Evolutionary conservation across 2,329 filamentous ascomycete species (phyloP), one percentile per base, ranked within the genome.

Genomic region (Epicoccum nigrum): DNA sequence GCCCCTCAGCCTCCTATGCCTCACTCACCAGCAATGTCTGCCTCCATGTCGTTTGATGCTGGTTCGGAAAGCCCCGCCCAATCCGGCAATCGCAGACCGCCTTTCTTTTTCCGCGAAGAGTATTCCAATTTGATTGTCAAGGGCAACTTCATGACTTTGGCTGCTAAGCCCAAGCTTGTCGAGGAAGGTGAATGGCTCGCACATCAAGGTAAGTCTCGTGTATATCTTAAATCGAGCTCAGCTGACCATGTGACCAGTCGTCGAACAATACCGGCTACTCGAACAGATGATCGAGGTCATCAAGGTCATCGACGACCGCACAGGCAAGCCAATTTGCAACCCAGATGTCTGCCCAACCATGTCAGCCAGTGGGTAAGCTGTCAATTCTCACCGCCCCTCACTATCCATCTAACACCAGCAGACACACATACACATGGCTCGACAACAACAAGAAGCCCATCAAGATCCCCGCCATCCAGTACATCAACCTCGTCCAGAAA

Each of bases 71-170:
- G 68, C 51, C 66, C 68, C 56, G 61, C 69, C 51, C 61, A 62
- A n/a, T 60, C 68, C 54, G 56, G 86, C 67, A 84, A 87, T 62
- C 78, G 89, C 53, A 87, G 87, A 52, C 81, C 84, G 32, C 89
- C 89, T 13, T 77, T 90, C 55, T 92, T 89, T 85, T 84, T 92
- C 66, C 87, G 89, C 67, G 82, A 87, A 48, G 78, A 85, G 55
- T 88, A 90, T 70, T 87, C 89, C 46, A 89, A 88, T 70, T 86
- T 96, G 68, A 96, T 96, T 60, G 92, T 97, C 68, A 96, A 93
- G 79, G 93, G 93, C 53, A 97, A 97, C 78, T 97, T 97, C 72
- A 91, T 96, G 87, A 97, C 93, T 9, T 77, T 97, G 53, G 95
- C 92, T 66, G 91, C 92, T 41, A 88, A 92, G 69, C 93, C 93